phyloP scores from a whole-genome alignment of 495 filamentous ascomycete genomes.

The Wilcoxina mikolae region DNA sequence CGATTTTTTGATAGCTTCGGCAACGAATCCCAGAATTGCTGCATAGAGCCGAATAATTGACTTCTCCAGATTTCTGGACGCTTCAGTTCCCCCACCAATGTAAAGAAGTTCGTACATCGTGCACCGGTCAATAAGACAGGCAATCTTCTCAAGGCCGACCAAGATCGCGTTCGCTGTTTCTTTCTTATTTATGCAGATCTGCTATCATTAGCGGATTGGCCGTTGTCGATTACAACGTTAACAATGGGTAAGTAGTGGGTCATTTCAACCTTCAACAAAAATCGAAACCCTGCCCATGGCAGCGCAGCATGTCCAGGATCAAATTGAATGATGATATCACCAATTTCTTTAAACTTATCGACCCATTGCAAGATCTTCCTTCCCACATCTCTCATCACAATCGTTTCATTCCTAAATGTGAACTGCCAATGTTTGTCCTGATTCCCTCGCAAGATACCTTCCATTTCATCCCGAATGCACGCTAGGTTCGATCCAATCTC shows the following conservation, averaged over 20 bases:
- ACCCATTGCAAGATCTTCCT: slow-evolving; percentile 29
- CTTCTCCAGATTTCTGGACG: not conserved
- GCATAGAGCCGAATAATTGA: not conserved
- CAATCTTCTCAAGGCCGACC: not conserved
- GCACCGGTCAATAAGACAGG: not conserved
- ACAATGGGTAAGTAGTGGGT: not conserved
- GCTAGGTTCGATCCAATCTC: no score
- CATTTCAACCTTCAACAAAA: slow-evolving; percentile 30
- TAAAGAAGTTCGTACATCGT: slow-evolving; percentile 5
- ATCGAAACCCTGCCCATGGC: slow-evolving; percentile 35
- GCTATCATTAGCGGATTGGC: not conserved
- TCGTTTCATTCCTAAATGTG: not conserved
- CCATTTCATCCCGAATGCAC: not conserved
- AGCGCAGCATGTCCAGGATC: slow-evolving; percentile 35
- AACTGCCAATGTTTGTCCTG: slow-evolving; percentile 12
- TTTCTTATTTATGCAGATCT: slow-evolving; percentile 10
- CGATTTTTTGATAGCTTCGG: slow-evolving; percentile 1
- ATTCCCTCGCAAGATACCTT: not conserved
- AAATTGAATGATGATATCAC: slow-evolving; percentile 31
- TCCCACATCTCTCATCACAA: slow-evolving; percentile 1
- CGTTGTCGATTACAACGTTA: not conserved
- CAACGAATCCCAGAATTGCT: not conserved
- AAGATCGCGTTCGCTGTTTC: slow-evolving; percentile 5
- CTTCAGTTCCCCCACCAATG: not conserved
- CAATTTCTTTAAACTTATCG: slow-evolving; percentile 32